phyloP scores from a whole-genome alignment of 1,284 basidiomycete species.

The Peniophora sp. region DNA sequence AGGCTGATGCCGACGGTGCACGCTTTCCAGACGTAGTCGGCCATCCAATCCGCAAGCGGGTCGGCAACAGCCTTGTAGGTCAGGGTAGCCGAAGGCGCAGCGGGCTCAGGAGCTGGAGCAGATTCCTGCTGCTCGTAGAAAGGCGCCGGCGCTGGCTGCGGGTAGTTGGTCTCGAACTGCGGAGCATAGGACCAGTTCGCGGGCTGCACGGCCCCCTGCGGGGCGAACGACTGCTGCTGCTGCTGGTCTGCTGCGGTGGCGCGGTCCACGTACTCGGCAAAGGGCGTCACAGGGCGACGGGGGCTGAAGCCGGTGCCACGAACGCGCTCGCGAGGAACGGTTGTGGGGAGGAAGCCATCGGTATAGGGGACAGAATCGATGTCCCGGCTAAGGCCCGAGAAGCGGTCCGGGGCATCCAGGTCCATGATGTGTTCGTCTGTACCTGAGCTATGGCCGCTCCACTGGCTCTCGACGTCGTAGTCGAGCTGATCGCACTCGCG shows the following conservation, averaged over 20 bases:
- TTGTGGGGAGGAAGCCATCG: slow-evolving; percentile 60
- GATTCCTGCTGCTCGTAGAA: slow-evolving; percentile 19
- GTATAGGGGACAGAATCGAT: slow-evolving; percentile 48
- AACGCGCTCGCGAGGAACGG: slow-evolving; percentile 23
- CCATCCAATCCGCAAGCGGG: slow-evolving; percentile 70
- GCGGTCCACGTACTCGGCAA: slow-evolving; percentile 66
- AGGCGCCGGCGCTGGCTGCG: slow-evolving; percentile 15
- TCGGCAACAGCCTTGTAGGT: slow-evolving; percentile 65
- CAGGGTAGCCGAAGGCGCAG: slow-evolving; percentile 43
- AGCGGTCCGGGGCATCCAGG: slow-evolving; percentile 13
- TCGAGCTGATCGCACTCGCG: too few species aligned
- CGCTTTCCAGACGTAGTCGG: slow-evolving; percentile 70
- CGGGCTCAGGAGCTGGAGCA: slow-evolving; percentile 25
- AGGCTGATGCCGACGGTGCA: slow-evolving; percentile 61
- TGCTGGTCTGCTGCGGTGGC: slow-evolving; percentile 41
- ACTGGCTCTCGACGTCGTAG: slow-evolving; percentile 27
- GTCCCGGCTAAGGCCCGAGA: slow-evolving; percentile 6
- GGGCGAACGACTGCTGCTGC: neutral
- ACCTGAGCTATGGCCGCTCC: slow-evolving; percentile 22
- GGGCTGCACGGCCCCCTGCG: neutral
- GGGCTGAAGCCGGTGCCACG: slow-evolving; percentile 58
- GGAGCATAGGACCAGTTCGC: slow-evolving; percentile 5
- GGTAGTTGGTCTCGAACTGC: slow-evolving; percentile 14
- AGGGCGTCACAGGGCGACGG: slow-evolving; percentile 64
- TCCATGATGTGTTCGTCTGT: slow-evolving; percentile 19